Evolutionary conservation across 345 rosid species (phyloP).

Genomic region (Brassica incana): DNA sequence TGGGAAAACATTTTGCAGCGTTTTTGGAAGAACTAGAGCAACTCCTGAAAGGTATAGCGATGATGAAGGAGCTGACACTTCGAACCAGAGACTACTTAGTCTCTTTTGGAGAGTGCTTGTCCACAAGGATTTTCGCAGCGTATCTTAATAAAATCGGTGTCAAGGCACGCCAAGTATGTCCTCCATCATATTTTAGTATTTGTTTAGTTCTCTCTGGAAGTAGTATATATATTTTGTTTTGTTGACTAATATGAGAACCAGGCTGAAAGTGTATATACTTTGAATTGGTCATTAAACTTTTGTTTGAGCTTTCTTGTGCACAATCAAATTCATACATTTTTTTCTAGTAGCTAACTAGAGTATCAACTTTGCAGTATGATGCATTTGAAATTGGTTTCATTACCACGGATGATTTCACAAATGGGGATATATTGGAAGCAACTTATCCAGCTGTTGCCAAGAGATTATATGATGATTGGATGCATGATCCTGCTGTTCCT

Average conservation of each 20-base stretch:
- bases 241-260: conserved; percentile 13
- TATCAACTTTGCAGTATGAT: conserved; percentile 71
- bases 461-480: conserved; percentile 82
- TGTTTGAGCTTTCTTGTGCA: conserved; percentile 14
- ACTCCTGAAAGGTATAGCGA: conserved; percentile 88
- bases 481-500: conserved; percentile 81
- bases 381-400: conserved; percentile 92
- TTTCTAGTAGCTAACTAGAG: conserved; percentile 19
- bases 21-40: conserved; percentile 84
- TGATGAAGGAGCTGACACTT: conserved; percentile 94
- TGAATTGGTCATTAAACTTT: background rate
- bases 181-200: conserved; percentile 11
- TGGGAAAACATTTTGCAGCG: conserved; percentile 43
- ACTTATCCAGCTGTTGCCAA: conserved; percentile 95
- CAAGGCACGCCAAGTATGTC: conserved; percentile 85
- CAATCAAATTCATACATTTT: background rate
- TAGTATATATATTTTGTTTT: background rate
- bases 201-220: background rate
- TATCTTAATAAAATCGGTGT: conserved; percentile 76
- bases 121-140: conserved; percentile 94
- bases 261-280: background rate
- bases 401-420: conserved; percentile 97
- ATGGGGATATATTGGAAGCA: conserved; percentile 94
- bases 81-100: conserved; percentile 84
- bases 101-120: conserved; percentile 98